A percentile compares a stretch with the other conserved stretches of the same genome.
phyloP scores from a whole-genome alignment of 2,329 filamentous ascomycete genomes.

The Sphaerulina vaccinii region DNA sequence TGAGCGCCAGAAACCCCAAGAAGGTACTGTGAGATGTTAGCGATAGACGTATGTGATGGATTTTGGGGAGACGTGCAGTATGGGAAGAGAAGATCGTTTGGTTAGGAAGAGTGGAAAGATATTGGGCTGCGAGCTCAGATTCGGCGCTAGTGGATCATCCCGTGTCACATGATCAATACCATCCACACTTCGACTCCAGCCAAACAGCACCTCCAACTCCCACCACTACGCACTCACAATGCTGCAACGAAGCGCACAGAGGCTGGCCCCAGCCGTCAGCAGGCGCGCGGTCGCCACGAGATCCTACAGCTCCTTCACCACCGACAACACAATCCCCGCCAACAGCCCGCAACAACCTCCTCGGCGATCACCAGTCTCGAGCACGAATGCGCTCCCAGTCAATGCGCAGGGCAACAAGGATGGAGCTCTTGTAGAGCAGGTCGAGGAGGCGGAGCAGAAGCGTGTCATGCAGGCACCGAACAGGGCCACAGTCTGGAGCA shows the following conservation, averaged over 20 bases:
- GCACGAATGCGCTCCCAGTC: slow-evolving; percentile 60
- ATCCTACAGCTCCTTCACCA: slow-evolving; percentile 25
- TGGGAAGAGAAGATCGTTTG: background rate
- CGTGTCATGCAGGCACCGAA: slow-evolving; percentile 81
- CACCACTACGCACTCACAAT: slow-evolving; percentile 21
- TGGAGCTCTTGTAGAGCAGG: slow-evolving; percentile 55
- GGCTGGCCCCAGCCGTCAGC: slow-evolving; percentile 27
- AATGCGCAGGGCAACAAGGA: slow-evolving; percentile 52
- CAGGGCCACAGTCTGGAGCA: slow-evolving; percentile 74
- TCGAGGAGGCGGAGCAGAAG: slow-evolving; percentile 55
- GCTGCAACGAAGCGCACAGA: slow-evolving; percentile 30
- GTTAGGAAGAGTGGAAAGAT: background rate
- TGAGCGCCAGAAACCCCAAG: slow-evolving; percentile 1
- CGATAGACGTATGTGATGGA: background rate
- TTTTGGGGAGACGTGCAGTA: background rate
- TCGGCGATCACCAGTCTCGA: slow-evolving; percentile 52
- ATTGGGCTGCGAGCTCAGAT: too few relatives aligned
- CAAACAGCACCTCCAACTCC: background rate
- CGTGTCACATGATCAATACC: too few relatives aligned
- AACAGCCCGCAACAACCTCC: slow-evolving; percentile 59
- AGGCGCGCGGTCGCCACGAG: slow-evolving; percentile 18
- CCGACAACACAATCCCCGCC: slow-evolving; percentile 57
- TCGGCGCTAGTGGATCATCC: too few relatives aligned
- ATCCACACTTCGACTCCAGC: background rate
- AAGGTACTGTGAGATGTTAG: background rate